Base-by-base conservation (phyloP, 169 alveolate species). In the Babesia sp. region DNA sequence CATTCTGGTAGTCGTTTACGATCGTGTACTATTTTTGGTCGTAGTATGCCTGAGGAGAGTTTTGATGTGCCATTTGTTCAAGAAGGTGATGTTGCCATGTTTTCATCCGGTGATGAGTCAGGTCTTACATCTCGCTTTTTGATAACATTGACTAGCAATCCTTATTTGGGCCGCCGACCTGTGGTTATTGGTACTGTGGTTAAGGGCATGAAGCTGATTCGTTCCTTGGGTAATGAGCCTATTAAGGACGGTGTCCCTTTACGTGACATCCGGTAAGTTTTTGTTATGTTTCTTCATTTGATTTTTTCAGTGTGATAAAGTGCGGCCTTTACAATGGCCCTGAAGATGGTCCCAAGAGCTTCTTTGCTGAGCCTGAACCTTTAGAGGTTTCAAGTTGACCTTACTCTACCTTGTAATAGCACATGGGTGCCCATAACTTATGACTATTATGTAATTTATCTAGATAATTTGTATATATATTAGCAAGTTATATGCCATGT, bases 101-200 rank as follows among this genome's bases (percentile, higher is more conserved):
- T 69, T 42, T 64, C 76, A 48, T 70, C 84, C 42, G 79, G 84
- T 54, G 87, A 83, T 31, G 42, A 29, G 14, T 72, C 70, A 36
- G 89, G 90, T 18, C 53, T 78, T 39, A 41, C 90, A 45, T 87
- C 92, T 24, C 75, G 89, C 42, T 82, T 83, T 71, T 68, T 87
- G 46, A 87, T 87, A 61, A 87, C 92, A 51, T 72, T 87, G 66
- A 59, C 86, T 20, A 68, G 73, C 41, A 76, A 83, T 68, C 87
- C 89, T 18, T 60, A 64, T 31, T 59, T 87, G 41, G 86, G 81
- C 56, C 85, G 84, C 16, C 82, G 70, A 37, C 60, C 80, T 46
- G 92, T 87, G 48, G 92, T 87, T 11, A 66, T 87, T 33, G 92
- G 92, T n/a, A 87, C 92, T 12, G 90, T 87, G 20, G 83, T 87